Evolutionary conservation across 306 rosid genomes (phyloP), one percentile per base, ranked within the genome.

Genomic region (Luffa aegyptiaca): DNA sequence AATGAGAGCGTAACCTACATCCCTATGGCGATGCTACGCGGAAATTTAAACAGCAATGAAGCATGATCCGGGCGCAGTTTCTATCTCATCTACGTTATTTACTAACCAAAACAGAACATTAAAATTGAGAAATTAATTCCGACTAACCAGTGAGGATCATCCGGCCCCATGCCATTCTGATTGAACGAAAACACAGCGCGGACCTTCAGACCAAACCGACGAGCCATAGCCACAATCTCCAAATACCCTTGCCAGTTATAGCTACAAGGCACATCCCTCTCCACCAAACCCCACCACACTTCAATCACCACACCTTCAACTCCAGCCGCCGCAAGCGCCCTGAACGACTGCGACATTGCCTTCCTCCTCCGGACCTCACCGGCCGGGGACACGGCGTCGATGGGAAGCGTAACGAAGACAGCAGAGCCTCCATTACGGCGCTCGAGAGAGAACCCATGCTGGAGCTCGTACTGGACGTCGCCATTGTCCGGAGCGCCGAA

Each of bases 281-380:
- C 98, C 26, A 94, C 96, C 74, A 94, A 51, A 2, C 94, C 98
- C 98, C 98, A 94, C 97, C 97, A 92, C 35, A 92, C 89, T 87
- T 94, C 98, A 44, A 94, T 80, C 3, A 87, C 97, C 64, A 94
- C 96, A 41, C 98, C 98, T 36, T 92, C 98, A 0, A 94, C 96
- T 49, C 97, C 97, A 0, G 96, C 91, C 1, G 81, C 55, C 6
- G 88, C 92, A 2, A 94, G 88, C 12, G 97, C 90, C 81, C 83
- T 81, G 10, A 92, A 82, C n/a, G 97, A 88, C 61, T 83, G 52
- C 59, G 61, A 69, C 88, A 90, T 85, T 0, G 89, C 81, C 75
- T 83, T 90, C 12, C 58, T 87, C 85, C 89, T 85, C 36, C 81
- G 75, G 2, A 89, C 21, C 61, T 59, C 85, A 2, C 91, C 93